A percentile compares a stretch with the other conserved stretches of the same genome.
These are phyloP conservation scores for Stropharia rugosoannulata DNA, from an alignment of 768 basidiomycete species.

Conservation along the genomic window DNA sequence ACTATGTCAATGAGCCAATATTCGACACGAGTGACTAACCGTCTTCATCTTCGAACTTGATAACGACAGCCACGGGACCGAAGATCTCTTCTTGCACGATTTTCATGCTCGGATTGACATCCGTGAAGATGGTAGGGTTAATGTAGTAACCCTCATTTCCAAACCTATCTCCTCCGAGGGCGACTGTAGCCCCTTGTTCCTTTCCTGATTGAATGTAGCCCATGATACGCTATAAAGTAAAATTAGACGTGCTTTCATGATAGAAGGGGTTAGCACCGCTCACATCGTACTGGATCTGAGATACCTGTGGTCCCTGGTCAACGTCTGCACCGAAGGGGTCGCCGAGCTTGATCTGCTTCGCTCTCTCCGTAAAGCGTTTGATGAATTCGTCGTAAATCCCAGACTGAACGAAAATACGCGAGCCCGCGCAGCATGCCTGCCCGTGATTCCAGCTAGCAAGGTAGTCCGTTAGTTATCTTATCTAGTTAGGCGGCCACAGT, in stretches of 20 bases:
- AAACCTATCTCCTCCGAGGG: slow-evolving; percentile 60
- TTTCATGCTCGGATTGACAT: slow-evolving; percentile 64
- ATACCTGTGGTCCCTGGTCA: slow-evolving; percentile 72
- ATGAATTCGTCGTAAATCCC: slow-evolving; percentile 78
- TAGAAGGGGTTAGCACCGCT: slow-evolving; percentile 12
- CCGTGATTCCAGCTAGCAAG: slow-evolving; percentile 31
- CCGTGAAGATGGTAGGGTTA: slow-evolving; percentile 70
- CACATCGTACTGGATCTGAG: slow-evolving; percentile 63
- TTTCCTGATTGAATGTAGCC: slow-evolving; percentile 74
- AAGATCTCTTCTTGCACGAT: slow-evolving; percentile 78
- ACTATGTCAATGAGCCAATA: slow-evolving; percentile 35
- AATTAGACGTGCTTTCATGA: neutral
- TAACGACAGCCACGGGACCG: slow-evolving; percentile 72
- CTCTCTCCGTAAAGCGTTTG: slow-evolving; percentile 47
- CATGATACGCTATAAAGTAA: slow-evolving; percentile 58
- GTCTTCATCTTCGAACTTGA: slow-evolving; percentile 70
- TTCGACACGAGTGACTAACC: slow-evolving; percentile 15
- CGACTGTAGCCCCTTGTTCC: slow-evolving; percentile 65
- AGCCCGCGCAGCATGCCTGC: slow-evolving; percentile 77
- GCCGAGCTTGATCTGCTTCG: slow-evolving; percentile 56
- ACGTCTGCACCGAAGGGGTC: slow-evolving; percentile 56
- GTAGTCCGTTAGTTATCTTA: neutral
- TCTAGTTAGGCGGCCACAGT: neutral
- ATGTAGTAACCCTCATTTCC: slow-evolving; percentile 57
- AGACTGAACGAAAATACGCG: slow-evolving; percentile 79